These are phyloP conservation scores for Saposhnikovia divaricata DNA, from an alignment of 129 eudicot species.

Conservation along the genomic window DNA sequence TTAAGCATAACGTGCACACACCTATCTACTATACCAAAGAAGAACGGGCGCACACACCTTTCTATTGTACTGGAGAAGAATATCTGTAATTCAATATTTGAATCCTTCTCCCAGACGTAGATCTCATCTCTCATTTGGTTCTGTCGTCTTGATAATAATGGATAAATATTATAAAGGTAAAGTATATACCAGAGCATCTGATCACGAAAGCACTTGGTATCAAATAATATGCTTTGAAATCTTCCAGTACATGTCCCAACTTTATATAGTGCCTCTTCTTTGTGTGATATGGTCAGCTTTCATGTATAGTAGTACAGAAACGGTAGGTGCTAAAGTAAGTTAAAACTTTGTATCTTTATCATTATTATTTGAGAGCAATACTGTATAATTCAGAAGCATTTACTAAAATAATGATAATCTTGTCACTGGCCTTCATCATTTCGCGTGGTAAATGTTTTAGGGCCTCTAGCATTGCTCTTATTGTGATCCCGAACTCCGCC, in stretches of 20 bases:
- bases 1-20: neutral
- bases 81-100: neutral
- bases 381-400: no score
- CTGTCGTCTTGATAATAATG: neutral
- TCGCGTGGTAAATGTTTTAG: neutral
- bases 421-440: neutral
- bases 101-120: neutral
- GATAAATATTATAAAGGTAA: neutral
- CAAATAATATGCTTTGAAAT: slow-evolving; percentile 11
- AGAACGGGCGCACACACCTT: neutral
- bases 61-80: neutral
- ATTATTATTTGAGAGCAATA: neutral
- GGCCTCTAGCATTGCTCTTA: neutral
- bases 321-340: slow-evolving; percentile 3
- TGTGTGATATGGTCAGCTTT: slow-evolving; percentile 6
- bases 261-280: slow-evolving; percentile 7
- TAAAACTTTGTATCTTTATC: neutral
- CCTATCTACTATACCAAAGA: neutral
- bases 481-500: neutral
- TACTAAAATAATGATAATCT: no score
- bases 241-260: neutral
- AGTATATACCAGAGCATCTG: slow-evolving; percentile 1
- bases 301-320: slow-evolving; percentile 3
- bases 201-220: slow-evolving; percentile 9
- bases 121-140: neutral